A percentile compares a stretch with the other conserved stretches of the same genome.
phyloP scores from a whole-genome alignment of 805 yeast species.

The Yamadazyma takamatsuzukensis region DNA sequence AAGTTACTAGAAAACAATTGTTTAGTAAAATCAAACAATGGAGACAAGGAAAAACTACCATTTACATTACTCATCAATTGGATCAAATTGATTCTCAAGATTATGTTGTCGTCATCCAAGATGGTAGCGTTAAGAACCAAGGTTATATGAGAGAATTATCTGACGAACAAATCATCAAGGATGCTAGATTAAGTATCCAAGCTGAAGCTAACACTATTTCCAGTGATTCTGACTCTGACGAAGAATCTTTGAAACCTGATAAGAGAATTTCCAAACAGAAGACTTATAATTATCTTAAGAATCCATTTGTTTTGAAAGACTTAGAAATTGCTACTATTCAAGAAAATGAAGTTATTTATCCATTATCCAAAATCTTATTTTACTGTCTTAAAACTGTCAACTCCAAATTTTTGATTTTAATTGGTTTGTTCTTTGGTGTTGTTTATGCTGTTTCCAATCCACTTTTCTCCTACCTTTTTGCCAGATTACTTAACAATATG shows the following conservation, averaged over 20 bases:
- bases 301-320: slow-evolving; percentile 21
- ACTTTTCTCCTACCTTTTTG: slow-evolving; percentile 70
- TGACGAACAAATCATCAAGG: slow-evolving; percentile 7
- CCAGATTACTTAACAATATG: slow-evolving; percentile 64
- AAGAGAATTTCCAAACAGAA: slow-evolving; percentile 1
- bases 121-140: slow-evolving; percentile 45
- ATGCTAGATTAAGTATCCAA: slow-evolving; percentile 3
- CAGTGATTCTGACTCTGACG: not conserved
- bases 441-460: slow-evolving; percentile 69
- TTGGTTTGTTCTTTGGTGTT: slow-evolving; percentile 55
- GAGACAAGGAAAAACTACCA: slow-evolving; percentile 70
- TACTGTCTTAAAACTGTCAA: slow-evolving; percentile 16
- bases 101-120: slow-evolving; percentile 52
- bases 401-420: slow-evolving; percentile 20
- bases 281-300: slow-evolving; percentile 15
- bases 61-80: slow-evolving; percentile 77
- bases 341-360: slow-evolving; percentile 14
- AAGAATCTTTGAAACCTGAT: not conserved
- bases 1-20: slow-evolving; percentile 40
- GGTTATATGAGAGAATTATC: slow-evolving; percentile 12
- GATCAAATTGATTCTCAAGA: slow-evolving; percentile 56
- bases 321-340: slow-evolving; percentile 12
- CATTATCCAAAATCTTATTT: slow-evolving; percentile 21
- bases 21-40: slow-evolving; percentile 50
- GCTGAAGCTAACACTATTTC: not conserved